These are phyloP conservation scores for Allium cepa DNA, from an alignment of 106 monocot genomes.

Conservation along the genomic window DNA sequence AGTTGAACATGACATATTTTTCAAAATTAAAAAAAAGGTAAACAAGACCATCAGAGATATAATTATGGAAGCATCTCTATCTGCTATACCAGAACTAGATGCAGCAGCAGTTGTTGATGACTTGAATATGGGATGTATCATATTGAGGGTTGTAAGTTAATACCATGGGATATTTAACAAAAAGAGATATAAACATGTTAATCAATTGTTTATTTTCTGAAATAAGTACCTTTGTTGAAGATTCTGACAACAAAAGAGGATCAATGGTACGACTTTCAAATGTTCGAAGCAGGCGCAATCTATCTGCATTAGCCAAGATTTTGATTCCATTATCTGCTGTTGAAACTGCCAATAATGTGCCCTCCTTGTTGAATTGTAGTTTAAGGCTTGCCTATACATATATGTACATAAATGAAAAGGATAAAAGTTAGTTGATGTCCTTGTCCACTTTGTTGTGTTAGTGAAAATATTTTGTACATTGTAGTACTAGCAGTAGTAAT, in stretches of 20 bases:
- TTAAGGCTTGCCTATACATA: constrained; percentile 52
- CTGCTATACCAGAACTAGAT: constrained; percentile 34
- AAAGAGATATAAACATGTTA: too few relatives aligned
- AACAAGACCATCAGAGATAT: constrained; percentile 44
- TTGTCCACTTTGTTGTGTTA: not conserved
- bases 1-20: not conserved
- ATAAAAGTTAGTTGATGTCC: not conserved
- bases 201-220: not conserved
- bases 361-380: constrained; percentile 80
- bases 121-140: constrained; percentile 61
- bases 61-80: constrained; percentile 43
- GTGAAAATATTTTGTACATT: not conserved
- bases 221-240: constrained; percentile 36
- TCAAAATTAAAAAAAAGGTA: not conserved
- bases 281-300: constrained; percentile 50
- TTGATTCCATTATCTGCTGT: constrained; percentile 78
- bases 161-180: too few relatives aligned
- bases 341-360: constrained; percentile 70
- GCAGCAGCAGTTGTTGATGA: constrained; percentile 41
- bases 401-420: not conserved
- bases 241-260: constrained; percentile 18
- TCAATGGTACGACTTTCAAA: constrained; percentile 64
- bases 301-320: constrained; percentile 82
- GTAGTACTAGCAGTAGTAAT: too few relatives aligned
- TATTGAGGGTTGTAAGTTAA: not conserved